Base-by-base conservation (phyloP, 352 stramenopile genomes). In the Pilasporangium apinafurcum region DNA sequence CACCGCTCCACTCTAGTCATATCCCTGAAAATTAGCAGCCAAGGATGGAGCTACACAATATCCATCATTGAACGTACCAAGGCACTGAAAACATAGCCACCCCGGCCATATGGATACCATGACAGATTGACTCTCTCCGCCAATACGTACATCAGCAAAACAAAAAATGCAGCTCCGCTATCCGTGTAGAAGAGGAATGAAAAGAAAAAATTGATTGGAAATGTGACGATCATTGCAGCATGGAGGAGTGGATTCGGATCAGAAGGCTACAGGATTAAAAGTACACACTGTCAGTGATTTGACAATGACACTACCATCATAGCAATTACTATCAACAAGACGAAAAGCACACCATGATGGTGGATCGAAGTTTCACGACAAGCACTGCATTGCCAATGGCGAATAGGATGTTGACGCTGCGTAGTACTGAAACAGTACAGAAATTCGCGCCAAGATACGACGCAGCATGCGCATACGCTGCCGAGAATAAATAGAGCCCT, bases 151-250 rank as follows among this genome's bases (percentile, higher is more conserved):
- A 92, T 94, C 13, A 91, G 62, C 31, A 96, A 54, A 51, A 96
- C 80, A 37, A 95, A 95, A 55, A 94, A 95, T 13, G 70, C 80
- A 4, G 84, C 74, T 21, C 81, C 84, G 31, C 55, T 57, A 52
- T 97, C 88, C 35, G 88, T 97, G 69, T 97, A 96, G 48, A 87
- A 95, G 9, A 97, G 45, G 41, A 93, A 95, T 14, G 68, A 52
- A 47, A 94, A 96, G 58, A 96, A 96, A 44, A 94, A 84, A 7
- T 86, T 59, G 16, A 90, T 54, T 3, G 88, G 86, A 28, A 96
- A 96, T 5, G 68, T 44, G n/a, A 59, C 56, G 42, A 95, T 53
- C 32, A 83, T 72, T 28, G 84, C 32, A 20, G 74, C 79, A 37
- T 96, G 82, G 16, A 86, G 45, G n/a, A 68, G 30, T 6, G 51